Conservation (phyloP, 192 early-diverging fungal species). For the Coemansia sp. region DNA sequence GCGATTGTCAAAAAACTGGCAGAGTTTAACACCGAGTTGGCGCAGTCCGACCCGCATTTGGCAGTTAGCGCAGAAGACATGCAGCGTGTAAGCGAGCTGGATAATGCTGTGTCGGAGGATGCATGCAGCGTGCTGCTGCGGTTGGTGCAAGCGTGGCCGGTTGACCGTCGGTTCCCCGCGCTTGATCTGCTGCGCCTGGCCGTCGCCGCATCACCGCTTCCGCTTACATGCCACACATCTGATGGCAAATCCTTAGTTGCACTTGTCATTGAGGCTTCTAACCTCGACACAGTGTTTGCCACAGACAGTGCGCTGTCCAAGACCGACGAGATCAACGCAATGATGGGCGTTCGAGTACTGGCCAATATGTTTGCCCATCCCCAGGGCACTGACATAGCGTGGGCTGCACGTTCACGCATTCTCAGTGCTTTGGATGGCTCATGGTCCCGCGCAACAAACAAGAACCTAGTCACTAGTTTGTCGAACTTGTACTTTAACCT, state of each 20-base stretch:
- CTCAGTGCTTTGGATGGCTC: conserved; percentile 30
- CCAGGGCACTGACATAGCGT: conserved; percentile 43
- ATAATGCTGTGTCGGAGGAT: neutral
- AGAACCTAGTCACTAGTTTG: conserved; percentile 34
- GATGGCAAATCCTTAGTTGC: conserved; percentile 48
- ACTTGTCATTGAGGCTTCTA: conserved; percentile 23
- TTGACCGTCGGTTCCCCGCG: conserved; percentile 50
- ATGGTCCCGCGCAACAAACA: conserved; percentile 24
- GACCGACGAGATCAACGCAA: conserved; percentile 67
- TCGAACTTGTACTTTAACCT: conserved; percentile 34
- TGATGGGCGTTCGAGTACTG: conserved; percentile 72
- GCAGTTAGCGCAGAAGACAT: conserved; percentile 1
- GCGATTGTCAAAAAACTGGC: conserved; percentile 75
- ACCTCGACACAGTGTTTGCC: neutral
- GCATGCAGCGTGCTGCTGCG: neutral
- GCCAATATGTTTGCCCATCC: conserved; percentile 70
- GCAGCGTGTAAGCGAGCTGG: neutral
- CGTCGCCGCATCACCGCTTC: conserved; percentile 54
- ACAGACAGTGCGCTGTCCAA: conserved; percentile 20
- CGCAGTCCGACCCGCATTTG: conserved; percentile 19
- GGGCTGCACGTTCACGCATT: conserved; percentile 31
- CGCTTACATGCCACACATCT: neutral
- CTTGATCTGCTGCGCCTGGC: conserved; percentile 68
- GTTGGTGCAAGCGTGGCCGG: conserved; percentile 16
- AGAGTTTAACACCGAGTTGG: conserved; percentile 65